Evolutionary conservation across 768 basidiomycete genomes (phyloP).

Genomic region (Lactarius akahatsu): DNA sequence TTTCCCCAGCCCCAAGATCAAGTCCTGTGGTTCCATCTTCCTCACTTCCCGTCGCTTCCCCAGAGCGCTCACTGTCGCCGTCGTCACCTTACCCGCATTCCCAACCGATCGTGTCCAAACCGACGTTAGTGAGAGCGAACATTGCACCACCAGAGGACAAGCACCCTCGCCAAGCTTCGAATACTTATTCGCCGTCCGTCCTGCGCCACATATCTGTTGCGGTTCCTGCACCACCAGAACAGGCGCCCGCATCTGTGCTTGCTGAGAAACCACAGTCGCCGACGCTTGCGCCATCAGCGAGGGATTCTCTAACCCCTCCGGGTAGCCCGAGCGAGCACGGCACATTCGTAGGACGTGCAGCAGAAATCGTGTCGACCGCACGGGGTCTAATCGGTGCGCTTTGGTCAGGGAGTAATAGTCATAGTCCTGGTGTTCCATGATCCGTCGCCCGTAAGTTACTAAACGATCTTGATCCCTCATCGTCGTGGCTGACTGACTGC

Average conservation of each 20-base stretch:
- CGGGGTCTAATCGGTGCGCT: slow-evolving; percentile 71
- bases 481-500: background rate
- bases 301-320: slow-evolving; percentile 35
- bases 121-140: slow-evolving; percentile 8
- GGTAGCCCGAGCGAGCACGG: slow-evolving; percentile 22
- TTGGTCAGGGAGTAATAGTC: slow-evolving; percentile 41
- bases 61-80: background rate
- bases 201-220: slow-evolving; percentile 21
- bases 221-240: slow-evolving; percentile 13
- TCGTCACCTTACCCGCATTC: background rate
- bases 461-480: background rate
- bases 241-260: slow-evolving; percentile 20
- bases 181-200: slow-evolving; percentile 19
- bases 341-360: slow-evolving; percentile 59
- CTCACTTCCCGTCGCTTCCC: background rate
- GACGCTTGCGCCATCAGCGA: slow-evolving; percentile 19
- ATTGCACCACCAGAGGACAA: slow-evolving; percentile 6
- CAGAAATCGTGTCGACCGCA: slow-evolving; percentile 77
- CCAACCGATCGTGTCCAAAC: background rate
- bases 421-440: slow-evolving; percentile 21
- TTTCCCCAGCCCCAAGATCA: slow-evolving; percentile 1
- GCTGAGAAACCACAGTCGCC: slow-evolving; percentile 15
- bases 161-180: slow-evolving; percentile 24
- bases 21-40: background rate
- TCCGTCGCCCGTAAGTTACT: background rate